phyloP scores from a whole-genome alignment of 2,329 filamentous ascomycete species.

The Ceratocystis destructans region DNA sequence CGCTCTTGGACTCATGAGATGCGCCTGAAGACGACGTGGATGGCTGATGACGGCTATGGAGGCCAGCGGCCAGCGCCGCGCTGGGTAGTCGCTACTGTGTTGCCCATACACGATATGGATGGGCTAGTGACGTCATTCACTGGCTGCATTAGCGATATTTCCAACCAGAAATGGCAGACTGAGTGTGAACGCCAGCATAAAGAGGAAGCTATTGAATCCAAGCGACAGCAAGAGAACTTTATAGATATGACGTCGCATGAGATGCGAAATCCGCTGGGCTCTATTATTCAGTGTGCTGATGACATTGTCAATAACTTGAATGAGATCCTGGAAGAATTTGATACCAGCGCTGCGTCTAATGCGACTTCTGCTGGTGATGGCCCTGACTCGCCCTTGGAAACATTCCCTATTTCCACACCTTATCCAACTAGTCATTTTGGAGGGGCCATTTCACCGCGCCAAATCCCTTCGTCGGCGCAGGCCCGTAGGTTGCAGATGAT shows the following conservation, averaged over 20 bases:
- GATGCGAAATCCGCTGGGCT: slow-evolving; percentile 59
- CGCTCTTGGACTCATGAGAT: slow-evolving; percentile 35
- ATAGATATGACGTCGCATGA: slow-evolving; percentile 65
- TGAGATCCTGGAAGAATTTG: slow-evolving; percentile 25
- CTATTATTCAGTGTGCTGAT: slow-evolving; percentile 61
- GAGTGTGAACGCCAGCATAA: slow-evolving; percentile 36
- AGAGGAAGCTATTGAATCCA: slow-evolving; percentile 44
- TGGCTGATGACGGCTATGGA: slow-evolving; percentile 33
- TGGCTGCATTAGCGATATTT: slow-evolving; percentile 38
- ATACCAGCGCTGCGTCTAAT: slow-evolving; percentile 26
- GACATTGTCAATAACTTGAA: slow-evolving; percentile 45
- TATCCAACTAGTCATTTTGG: not conserved
- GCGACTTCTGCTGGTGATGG: slow-evolving; percentile 8
- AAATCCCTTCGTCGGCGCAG: not conserved
- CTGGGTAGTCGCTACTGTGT: slow-evolving; percentile 37
- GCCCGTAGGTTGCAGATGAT: slow-evolving; percentile 11
- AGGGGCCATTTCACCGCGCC: slow-evolving; percentile 7
- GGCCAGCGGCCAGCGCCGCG: slow-evolving; percentile 33
- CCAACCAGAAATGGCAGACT: slow-evolving; percentile 37
- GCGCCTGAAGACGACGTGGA: slow-evolving; percentile 35
- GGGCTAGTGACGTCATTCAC: slow-evolving; percentile 34
- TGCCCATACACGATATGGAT: slow-evolving; percentile 36
- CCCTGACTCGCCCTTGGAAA: slow-evolving; percentile 14
- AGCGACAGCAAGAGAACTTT: slow-evolving; percentile 63
- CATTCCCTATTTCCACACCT: not conserved